These are phyloP conservation scores for Thraustochytrium sp. DNA, from an alignment of 352 stramenopile species.

Conservation along the genomic window DNA sequence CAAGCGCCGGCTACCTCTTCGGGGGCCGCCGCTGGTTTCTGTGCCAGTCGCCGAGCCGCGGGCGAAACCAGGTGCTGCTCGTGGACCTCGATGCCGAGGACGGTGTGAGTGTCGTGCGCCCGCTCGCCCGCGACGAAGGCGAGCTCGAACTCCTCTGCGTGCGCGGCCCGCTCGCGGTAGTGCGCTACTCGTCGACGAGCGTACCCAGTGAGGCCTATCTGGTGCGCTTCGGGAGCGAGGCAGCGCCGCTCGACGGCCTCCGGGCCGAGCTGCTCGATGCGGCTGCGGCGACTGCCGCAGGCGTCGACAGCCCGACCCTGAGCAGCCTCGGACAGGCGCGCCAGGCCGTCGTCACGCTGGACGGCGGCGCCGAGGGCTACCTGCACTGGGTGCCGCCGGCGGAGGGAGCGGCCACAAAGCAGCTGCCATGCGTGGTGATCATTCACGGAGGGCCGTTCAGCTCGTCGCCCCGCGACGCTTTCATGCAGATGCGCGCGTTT, in stretches of 20 bases:
- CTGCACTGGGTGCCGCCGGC: neutral
- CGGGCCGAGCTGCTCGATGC: neutral
- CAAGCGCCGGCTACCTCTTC: neutral
- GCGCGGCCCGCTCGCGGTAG: neutral
- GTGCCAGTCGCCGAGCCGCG: neutral
- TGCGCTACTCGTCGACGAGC: neutral
- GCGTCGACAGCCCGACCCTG: neutral
- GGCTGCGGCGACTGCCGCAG: neutral
- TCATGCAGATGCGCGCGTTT: neutral
- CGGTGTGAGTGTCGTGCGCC: neutral
- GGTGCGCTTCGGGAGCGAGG: neutral
- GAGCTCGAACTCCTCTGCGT: neutral
- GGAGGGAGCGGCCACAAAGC: neutral
- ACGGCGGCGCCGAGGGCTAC: slow-evolving; percentile 22
- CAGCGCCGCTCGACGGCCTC: neutral
- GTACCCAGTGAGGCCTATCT: neutral
- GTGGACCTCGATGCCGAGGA: slow-evolving; percentile 4
- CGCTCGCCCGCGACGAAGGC: neutral
- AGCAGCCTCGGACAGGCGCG: neutral
- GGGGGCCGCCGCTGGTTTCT: neutral
- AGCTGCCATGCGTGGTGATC: slow-evolving; percentile 24
- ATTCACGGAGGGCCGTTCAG: slow-evolving; percentile 33
- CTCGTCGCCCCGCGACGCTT: neutral
- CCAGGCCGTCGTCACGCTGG: neutral
- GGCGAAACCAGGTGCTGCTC: neutral